phyloP scores from a whole-genome alignment of 1,139 yeast species.

The Arxiozyma heterogenica region DNA sequence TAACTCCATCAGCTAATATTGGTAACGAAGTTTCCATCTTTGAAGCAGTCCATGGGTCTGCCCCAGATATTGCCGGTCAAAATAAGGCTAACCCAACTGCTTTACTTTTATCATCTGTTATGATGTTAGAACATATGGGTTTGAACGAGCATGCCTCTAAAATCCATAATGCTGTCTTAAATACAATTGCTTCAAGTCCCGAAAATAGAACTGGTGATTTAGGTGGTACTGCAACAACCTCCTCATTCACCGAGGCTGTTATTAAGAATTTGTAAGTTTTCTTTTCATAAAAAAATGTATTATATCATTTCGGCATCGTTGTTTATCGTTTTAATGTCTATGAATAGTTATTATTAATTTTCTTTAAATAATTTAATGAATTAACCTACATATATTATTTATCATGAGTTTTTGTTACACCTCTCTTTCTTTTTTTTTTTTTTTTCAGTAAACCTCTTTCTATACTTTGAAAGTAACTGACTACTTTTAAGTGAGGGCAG shows the following conservation, averaged over 20 bases:
- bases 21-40: slow-evolving; percentile 95
- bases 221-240: slow-evolving; percentile 84
- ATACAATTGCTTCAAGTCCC: slow-evolving; percentile 89
- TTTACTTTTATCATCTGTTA: slow-evolving; percentile 82
- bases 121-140: slow-evolving; percentile 99
- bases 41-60: slow-evolving; percentile 99
- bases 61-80: slow-evolving; percentile 97
- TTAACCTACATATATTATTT: background rate
- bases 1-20: slow-evolving; percentile 98
- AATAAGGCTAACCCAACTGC: slow-evolving; percentile 99
- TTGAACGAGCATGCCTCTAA: slow-evolving; percentile 68
- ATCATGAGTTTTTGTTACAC: background rate
- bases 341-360: background rate
- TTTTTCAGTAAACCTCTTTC: background rate
- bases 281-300: no score
- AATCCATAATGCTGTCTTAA: slow-evolving; percentile 82
- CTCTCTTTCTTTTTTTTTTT: no score
- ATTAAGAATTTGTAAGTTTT: slow-evolving; percentile 43
- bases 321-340: background rate
- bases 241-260: slow-evolving; percentile 78
- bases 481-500: no score
- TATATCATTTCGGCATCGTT: background rate
- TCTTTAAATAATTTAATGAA: no score
- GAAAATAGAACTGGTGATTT: slow-evolving; percentile 93
- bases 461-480: no score